phyloP scores from a whole-genome alignment of 192 early-diverging fungal species.

The Rhizophagus clarus region DNA sequence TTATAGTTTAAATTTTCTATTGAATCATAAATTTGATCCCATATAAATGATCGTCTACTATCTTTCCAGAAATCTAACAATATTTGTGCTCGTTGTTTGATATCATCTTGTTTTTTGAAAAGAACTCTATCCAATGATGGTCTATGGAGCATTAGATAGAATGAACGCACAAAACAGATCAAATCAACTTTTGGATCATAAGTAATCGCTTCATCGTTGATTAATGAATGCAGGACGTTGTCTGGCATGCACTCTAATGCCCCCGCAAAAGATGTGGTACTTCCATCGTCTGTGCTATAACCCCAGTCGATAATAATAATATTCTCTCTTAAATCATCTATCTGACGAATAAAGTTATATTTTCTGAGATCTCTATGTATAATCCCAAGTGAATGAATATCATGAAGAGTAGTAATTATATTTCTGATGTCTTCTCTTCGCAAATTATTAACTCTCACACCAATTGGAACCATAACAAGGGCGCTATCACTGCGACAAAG shows the following conservation, averaged over 20 bases:
- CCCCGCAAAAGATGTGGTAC: background rate
- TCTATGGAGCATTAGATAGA: slow-evolving; percentile 8
- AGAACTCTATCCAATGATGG: background rate
- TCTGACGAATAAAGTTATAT: slow-evolving; percentile 18
- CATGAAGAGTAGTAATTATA: background rate
- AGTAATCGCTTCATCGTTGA: background rate
- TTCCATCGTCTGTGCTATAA: slow-evolving; percentile 4
- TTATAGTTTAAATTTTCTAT: background rate
- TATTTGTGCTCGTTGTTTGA: too few relatives aligned
- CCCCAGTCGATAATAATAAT: slow-evolving; percentile 29
- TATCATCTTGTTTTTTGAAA: background rate
- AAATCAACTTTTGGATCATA: background rate
- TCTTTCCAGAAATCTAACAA: slow-evolving; percentile 1
- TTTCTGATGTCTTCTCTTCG: slow-evolving; percentile 9
- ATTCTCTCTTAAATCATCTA: background rate
- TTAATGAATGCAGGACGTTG: background rate
- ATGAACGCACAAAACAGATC: slow-evolving; percentile 11
- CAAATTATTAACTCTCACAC: slow-evolving; percentile 25
- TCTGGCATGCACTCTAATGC: slow-evolving; percentile 22
- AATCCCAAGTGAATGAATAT: background rate
- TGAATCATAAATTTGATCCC: background rate
- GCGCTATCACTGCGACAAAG: background rate
- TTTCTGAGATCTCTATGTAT: slow-evolving; percentile 18
- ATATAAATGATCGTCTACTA: background rate
- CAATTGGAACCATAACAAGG: slow-evolving; percentile 3